Percentiles rank a stretch among this genome's conserved stretches.
Conservation (phyloP, 306 rosid species). For the Pachyrhizus erosus region DNA sequence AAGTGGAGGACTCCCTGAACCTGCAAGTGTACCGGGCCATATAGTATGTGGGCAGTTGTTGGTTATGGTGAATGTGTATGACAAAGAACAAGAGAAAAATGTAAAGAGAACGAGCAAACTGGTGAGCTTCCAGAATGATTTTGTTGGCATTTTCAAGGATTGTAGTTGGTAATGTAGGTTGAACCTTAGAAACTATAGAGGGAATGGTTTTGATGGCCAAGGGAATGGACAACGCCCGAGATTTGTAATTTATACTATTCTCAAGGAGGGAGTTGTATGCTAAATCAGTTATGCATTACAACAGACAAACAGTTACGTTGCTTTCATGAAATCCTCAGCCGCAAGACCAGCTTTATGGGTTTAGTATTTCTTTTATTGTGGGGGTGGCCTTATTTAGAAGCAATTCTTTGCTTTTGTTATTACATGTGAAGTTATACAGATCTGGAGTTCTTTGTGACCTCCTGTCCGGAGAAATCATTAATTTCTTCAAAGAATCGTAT, state of each 20-base stretch:
- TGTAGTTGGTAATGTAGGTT: neutral
- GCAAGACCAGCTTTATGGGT: constrained; percentile 59
- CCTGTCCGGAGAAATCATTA: constrained; percentile 32
- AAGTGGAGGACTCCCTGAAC: constrained; percentile 67
- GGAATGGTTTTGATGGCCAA: constrained; percentile 27
- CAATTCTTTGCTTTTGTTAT: constrained; percentile 69
- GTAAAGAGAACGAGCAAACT: constrained; percentile 32
- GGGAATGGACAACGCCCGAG: constrained; percentile 28
- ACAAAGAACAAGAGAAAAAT: constrained; percentile 40
- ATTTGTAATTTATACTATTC: constrained; percentile 43
- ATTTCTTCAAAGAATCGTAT: constrained; percentile 25
- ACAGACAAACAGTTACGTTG: constrained; percentile 47
- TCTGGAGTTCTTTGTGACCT: constrained; percentile 33
- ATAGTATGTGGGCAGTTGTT: constrained; percentile 74
- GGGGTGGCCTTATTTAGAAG: constrained; percentile 61
- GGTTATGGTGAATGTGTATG: constrained; percentile 62
- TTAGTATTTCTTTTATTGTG: constrained; percentile 63
- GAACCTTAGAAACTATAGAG: neutral
- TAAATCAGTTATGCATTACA: constrained; percentile 23
- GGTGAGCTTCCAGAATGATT: constrained; percentile 33
- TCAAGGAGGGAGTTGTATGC: constrained; percentile 43
- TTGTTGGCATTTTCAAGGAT: constrained; percentile 36
- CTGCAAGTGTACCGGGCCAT: constrained; percentile 80
- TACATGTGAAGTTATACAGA: constrained; percentile 44
- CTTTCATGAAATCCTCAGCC: constrained; percentile 50